Conservation (phyloP, 2,329 filamentous ascomycete species). For the Pseudopyrenochaeta lycopersici region DNA sequence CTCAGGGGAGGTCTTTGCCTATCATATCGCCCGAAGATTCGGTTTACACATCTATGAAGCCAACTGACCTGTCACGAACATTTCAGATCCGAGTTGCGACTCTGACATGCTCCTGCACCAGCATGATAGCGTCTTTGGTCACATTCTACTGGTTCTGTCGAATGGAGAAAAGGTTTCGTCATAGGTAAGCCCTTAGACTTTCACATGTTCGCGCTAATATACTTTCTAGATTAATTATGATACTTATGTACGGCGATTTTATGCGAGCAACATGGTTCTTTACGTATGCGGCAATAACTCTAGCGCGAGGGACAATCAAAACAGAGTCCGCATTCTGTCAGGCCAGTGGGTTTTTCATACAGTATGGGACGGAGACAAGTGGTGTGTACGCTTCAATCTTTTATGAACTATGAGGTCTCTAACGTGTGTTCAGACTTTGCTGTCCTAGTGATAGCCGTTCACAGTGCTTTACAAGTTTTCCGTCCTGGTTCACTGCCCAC, state of each 20-base stretch:
- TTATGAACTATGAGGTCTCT: neutral
- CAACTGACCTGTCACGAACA: slow-evolving; percentile 19
- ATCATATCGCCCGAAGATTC: slow-evolving; percentile 2
- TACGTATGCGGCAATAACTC: slow-evolving; percentile 68
- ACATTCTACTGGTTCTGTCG: slow-evolving; percentile 76
- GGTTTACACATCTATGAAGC: slow-evolving; percentile 6
- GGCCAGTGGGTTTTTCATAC: slow-evolving; percentile 72
- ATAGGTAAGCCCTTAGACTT: slow-evolving; percentile 63
- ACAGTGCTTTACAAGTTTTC: slow-evolving; percentile 77
- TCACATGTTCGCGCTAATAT: neutral
- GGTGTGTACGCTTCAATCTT: slow-evolving; percentile 48
- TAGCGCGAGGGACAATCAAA: slow-evolving; percentile 61
- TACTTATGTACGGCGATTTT: slow-evolving; percentile 76
- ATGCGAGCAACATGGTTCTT: slow-evolving; percentile 75
- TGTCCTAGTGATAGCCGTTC: slow-evolving; percentile 76
- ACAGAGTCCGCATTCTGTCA: slow-evolving; percentile 70
- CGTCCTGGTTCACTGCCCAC: slow-evolving; percentile 58
- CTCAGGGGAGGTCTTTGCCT: neutral
- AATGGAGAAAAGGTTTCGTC: slow-evolving; percentile 78
- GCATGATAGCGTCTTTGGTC: slow-evolving; percentile 64
- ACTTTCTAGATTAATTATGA: slow-evolving; percentile 70
- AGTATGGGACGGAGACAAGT: slow-evolving; percentile 72
- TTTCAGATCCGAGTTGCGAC: slow-evolving; percentile 47
- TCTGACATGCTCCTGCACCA: slow-evolving; percentile 55
- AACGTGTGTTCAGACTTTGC: slow-evolving; percentile 63